phyloP scores from a whole-genome alignment of 768 basidiomycete genomes.

The Strobilomyces echinocephalus region DNA sequence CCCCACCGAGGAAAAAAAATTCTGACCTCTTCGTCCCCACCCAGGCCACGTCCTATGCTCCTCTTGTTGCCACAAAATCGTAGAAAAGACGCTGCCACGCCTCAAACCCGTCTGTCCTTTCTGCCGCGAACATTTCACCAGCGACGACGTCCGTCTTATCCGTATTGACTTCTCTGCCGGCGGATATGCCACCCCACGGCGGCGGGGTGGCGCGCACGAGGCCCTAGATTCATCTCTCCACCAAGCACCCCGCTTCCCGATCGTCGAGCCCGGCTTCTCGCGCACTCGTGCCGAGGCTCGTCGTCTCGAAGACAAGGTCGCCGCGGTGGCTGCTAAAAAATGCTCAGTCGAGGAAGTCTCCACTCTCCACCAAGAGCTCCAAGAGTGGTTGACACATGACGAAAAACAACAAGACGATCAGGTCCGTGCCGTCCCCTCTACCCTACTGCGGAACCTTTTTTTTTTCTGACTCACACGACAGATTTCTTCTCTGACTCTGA shows the following conservation, averaged over 20 bases:
- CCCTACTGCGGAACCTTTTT: slow-evolving; percentile 4
- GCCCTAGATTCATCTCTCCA: slow-evolving; percentile 37
- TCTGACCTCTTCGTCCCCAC: slow-evolving; percentile 5
- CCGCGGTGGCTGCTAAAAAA: slow-evolving; percentile 75
- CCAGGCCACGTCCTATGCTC: slow-evolving; percentile 79
- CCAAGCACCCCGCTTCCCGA: slow-evolving; percentile 44
- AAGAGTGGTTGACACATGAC: slow-evolving; percentile 67
- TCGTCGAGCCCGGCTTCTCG: slow-evolving; percentile 37
- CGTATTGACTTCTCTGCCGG: slow-evolving; percentile 71
- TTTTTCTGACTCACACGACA: slow-evolving; percentile 25
- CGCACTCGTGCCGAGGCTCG: slow-evolving; percentile 54
- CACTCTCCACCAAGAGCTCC: slow-evolving; percentile 70
- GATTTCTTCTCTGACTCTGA: slow-evolving; percentile 67
- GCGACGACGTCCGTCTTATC: slow-evolving; percentile 66
- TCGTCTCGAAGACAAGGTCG: slow-evolving; percentile 72
- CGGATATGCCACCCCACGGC: slow-evolving; percentile 65
- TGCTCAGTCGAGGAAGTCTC: slow-evolving; percentile 85
- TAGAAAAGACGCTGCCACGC: slow-evolving; percentile 72
- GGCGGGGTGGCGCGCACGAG: slow-evolving; percentile 48
- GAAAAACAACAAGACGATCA: slow-evolving; percentile 53
- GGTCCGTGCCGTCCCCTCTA: slow-evolving; percentile 45
- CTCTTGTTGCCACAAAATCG: slow-evolving; percentile 71
- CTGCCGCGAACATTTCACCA: slow-evolving; percentile 72
- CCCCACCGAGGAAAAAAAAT: slow-evolving; percentile 23
- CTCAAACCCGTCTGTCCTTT: slow-evolving; percentile 76